Base-by-base conservation (phyloP, 306 rosid genomes). In the Trifolium subterraneum region DNA sequence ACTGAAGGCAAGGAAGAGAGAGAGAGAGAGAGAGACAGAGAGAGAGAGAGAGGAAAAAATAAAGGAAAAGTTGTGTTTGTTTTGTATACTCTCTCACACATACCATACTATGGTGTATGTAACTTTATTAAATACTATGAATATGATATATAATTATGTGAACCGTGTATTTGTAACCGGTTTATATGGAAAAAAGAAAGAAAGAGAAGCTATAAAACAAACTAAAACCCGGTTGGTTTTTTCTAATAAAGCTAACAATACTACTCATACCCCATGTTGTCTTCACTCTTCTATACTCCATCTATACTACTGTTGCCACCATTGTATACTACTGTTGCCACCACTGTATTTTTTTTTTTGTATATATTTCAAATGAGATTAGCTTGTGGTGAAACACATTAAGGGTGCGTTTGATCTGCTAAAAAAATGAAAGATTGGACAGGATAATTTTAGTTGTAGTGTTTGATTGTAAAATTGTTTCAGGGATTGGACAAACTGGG, bases 1-100 rank as follows among this genome's bases (percentile, higher is more conserved):
- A 47, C 73, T 66, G 35, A 70, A 70, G 48, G 35, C 36, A 19
- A 70, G 33, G 18, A 2, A 70, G 63, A 18, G 63, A 70, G 63
- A 59, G 38, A 50, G 52, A 59, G 38, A 50, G 33, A 4, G 3
- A 27, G 31, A 27, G 25, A 23, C n/a, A n/a, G n/a, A n/a, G n/a
- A n/a, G 73, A 69, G 62, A 58, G 36, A 48, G 51, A 58, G 18
- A 31, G 2, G 31, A 7, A 25, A 25, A 48, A 35, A 51, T 10
- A 69, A 69, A 69, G 63, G 33, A 70, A 70, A 70, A 70, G 74
- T 51, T 70, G 48, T 70, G 19, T 14, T 70, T 56, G 63, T 23
- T 56, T 56, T 70, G 33, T 4, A 44, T 19, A 52, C 27, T 6
- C 16, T 16, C 25, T 22, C 39, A 42, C 39, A 23, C 54, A 64